Conservation (phyloP, 78 protist species). For the Cavenderia fasciculata region DNA sequence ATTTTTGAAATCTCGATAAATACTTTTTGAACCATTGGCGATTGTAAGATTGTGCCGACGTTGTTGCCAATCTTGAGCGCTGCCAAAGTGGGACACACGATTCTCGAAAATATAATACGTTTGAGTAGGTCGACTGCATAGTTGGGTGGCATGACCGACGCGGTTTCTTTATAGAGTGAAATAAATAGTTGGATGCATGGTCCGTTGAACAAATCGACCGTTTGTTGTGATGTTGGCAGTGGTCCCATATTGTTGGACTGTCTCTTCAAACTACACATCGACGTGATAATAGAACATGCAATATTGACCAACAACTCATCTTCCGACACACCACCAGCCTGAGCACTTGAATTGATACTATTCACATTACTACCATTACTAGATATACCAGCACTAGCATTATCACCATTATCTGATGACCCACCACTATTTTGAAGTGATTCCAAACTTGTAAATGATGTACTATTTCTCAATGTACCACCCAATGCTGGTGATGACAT, state of each 20-base stretch:
- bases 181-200: too few species aligned
- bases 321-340: neutral
- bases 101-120: constrained; percentile 29
- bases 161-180: constrained; percentile 11
- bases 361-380: neutral
- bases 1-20: constrained; percentile 32
- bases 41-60: neutral
- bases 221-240: too few species aligned
- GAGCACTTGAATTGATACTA: neutral
- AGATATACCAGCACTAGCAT: neutral
- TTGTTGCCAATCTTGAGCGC: constrained; percentile 12
- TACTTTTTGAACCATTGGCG: neutral
- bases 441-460: too few species aligned
- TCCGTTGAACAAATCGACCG: constrained; percentile 10
- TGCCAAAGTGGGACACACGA: constrained; percentile 28
- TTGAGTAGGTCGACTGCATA: constrained; percentile 20
- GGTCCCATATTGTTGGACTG: too few species aligned
- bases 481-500: too few species aligned
- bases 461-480: too few species aligned
- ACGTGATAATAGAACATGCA: constrained; percentile 31
- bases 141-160: neutral
- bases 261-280: constrained; percentile 32
- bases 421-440: neutral
- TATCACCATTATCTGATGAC: neutral
- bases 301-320: neutral